Base-by-base conservation (phyloP, 768 basidiomycete species). In the Myochromella boudieri region DNA sequence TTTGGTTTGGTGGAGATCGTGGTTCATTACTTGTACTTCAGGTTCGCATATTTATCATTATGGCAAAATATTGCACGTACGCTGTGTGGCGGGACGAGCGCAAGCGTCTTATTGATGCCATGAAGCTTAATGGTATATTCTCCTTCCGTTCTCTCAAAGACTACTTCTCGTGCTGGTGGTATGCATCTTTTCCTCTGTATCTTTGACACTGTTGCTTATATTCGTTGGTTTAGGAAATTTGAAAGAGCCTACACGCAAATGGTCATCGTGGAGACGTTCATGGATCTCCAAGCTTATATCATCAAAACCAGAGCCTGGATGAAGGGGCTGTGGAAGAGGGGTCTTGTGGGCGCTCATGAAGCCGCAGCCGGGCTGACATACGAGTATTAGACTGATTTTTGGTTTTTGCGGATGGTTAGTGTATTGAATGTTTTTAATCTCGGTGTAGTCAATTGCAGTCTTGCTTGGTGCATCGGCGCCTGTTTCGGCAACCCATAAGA, bases 41-140 rank as follows among this genome's bases (percentile, higher is more conserved):
- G 77, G 75, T 84, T 48, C 87, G 95, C 15, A 83, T 98, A 60
- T 98, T 97, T 65, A 62, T 97, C 25, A 87, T 97, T 47, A 87
- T 88, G 12, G 94, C 93, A 6, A 86, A 89, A 59, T 95, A 90
- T 66, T 97, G 95, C 61, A 75, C 82, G 41, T 74, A 72, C 9
- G 87, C 91, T 6, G 82, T 90, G 3, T 91, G 89, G 89, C 71
- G 76, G 42, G 85, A 87, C 55, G 84, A 93, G 44, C 68, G 67
- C 57, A 65, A 66, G 37, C 71, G 69, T 21, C 55, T 81, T 4
- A 64, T 73, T 20, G 66, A 69, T 39, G 58, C 64, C 39, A 76
- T 87, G 66, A 67, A 72, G 32, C 66, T 68, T 24, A 67, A 68
- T 24, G 83, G 84, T 2, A 62, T 85, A 14, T 62, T 80, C 29